These are phyloP conservation scores for Chrysopogon serrulatus DNA, from an alignment of 176 grass and related monocot genomes.

Conservation along the genomic window DNA sequence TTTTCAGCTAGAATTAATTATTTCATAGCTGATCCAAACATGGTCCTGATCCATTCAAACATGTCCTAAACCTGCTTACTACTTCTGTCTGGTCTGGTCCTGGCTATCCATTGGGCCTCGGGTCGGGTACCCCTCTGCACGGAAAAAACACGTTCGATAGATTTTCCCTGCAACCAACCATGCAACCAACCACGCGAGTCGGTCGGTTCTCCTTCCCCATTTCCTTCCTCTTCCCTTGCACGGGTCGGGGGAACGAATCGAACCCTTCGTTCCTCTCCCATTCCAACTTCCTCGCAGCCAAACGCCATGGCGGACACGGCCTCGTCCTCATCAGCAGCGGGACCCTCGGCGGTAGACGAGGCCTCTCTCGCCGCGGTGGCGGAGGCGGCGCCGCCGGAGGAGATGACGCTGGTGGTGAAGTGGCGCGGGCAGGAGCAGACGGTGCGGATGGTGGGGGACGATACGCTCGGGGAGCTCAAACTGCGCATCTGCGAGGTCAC, in stretches of 20 bases:
- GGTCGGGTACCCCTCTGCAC: background rate
- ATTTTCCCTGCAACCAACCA: background rate
- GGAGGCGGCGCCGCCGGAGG: slow-evolving; percentile 50
- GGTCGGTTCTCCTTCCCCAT: background rate
- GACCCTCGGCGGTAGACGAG: background rate
- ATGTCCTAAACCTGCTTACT: no score
- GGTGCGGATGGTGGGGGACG: slow-evolving; percentile 80
- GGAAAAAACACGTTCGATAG: no score
- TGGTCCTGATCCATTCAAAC: no score
- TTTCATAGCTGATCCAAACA: no score
- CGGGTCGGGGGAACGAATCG: background rate
- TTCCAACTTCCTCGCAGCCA: background rate
- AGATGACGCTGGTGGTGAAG: slow-evolving; percentile 75
- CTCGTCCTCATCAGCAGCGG: slow-evolving; percentile 26
- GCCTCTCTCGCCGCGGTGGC: slow-evolving; percentile 26
- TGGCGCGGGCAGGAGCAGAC: slow-evolving; percentile 83
- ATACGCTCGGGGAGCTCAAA: slow-evolving; percentile 87
- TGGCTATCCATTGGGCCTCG: no score
- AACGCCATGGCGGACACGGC: slow-evolving; percentile 37
- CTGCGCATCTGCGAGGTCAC: slow-evolving; percentile 92
- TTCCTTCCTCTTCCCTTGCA: background rate
- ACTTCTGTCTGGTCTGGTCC: no score
- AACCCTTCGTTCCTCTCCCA: background rate
- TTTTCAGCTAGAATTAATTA: no score
- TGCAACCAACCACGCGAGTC: background rate